Base-by-base conservation (phyloP, 768 basidiomycete genomes). In the Fibroporia radiculosa region DNA sequence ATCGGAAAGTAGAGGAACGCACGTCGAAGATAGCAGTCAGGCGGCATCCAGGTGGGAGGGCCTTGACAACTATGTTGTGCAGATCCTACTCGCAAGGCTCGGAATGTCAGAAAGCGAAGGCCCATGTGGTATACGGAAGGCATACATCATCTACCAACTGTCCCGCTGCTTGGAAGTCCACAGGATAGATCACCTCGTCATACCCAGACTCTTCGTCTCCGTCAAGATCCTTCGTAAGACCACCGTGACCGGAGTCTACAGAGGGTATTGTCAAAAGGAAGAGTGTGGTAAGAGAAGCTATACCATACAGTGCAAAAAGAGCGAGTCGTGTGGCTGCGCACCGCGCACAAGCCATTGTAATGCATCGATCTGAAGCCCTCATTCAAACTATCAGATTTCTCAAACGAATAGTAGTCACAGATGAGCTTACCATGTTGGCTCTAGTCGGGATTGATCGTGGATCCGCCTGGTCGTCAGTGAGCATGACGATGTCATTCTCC, bases 221-320 rank as follows among this genome's bases (percentile, higher is more conserved):
- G 52, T 88, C 74, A 1, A 65, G 48, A 62, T 96, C 92, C 42
- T 70, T 71, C 2, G 83, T 81, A 58, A 93, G 93, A 8, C 93
- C 95, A n/a, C 96, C 95, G 55, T 97, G 93, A 0, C 93, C 95
- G 1, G 93, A 95, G 64, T 90, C 85, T 87, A 45, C 24, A 6
- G 35, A 43, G 29, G 37, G 36, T 18, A 31, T 37, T 10, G 31
- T 42, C 16, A 40, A 23, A 20, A 14, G 6, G 12, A 10, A 7
- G 5, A 40, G 10, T 16, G n/a, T 10, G 11, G 22, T n/a, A 11
- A 20, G 3, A 18, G 2, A 20, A 16, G 10, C 2, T 26, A 47
- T n/a, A n/a, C n/a, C 65, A 36, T 39, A 70, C 69, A 75, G 49
- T 75, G 74, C 64, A 76, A 72, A 65, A 74, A 75, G 20, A 75